Evolutionary conservation across 192 early-diverging fungal genomes (phyloP).

Genomic region (Chytriomyces sp.): DNA sequence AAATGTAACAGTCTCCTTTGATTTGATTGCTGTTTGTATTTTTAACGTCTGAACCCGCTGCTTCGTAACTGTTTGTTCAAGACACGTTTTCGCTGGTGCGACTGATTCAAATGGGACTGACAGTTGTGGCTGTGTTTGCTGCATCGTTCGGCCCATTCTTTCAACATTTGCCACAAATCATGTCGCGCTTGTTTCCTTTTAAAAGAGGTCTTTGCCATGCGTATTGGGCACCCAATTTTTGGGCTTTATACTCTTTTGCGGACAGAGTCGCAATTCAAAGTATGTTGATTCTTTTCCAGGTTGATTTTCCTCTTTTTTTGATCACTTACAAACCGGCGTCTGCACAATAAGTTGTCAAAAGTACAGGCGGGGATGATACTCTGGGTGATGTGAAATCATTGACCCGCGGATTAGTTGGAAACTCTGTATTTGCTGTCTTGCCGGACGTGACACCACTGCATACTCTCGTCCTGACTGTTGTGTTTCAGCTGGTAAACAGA

Average conservation of each 20-base stretch:
- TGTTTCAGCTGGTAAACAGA: conserved; percentile 66
- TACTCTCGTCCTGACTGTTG: conserved; percentile 72
- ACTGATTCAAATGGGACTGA: conserved; percentile 69
- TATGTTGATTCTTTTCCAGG: conserved; percentile 25
- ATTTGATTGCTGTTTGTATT: not conserved
- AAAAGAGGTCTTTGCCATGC: conserved; percentile 96
- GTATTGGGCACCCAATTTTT: conserved; percentile 97
- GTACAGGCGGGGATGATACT: no score
- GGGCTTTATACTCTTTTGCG: conserved; percentile 86
- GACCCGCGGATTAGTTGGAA: conserved; percentile 91
- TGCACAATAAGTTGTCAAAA: no score
- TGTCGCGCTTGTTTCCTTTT: conserved; percentile 90
- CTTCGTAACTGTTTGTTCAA: conserved; percentile 6
- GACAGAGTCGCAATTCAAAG: conserved; percentile 76
- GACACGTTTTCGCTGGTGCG: conserved; percentile 38
- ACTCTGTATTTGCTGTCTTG: conserved; percentile 81
- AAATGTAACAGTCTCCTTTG: not conserved
- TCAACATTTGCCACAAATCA: conserved; percentile 76
- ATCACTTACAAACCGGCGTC: not conserved
- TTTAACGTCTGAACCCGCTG: not conserved
- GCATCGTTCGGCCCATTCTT: conserved; percentile 85
- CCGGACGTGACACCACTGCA: conserved; percentile 70
- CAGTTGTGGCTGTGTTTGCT: conserved; percentile 72
- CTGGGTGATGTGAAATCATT: conserved; percentile 50
- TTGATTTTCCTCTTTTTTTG: conserved; percentile 13